Conservation (phyloP, 1,284 basidiomycete genomes). For the Takashimella tepidaria region DNA sequence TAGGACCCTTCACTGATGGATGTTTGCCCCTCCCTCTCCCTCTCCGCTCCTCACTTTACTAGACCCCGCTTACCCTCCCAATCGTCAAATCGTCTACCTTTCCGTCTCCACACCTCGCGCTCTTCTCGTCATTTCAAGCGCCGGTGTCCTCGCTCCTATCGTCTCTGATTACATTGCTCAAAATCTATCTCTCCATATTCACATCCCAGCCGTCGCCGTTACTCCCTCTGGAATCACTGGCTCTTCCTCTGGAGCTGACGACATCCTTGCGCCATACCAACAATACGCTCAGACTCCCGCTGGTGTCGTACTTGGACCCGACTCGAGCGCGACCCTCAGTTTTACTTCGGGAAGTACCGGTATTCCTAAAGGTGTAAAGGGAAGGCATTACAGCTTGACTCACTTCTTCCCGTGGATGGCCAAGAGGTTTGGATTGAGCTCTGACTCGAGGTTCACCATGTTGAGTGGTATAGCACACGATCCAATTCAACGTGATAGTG, state of each 20-base stretch:
- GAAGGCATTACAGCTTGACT: slow-evolving; percentile 91
- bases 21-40: neutral
- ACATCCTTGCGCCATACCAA: slow-evolving; percentile 51
- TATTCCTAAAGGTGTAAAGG: slow-evolving; percentile 95
- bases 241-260: slow-evolving; percentile 50
- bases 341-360: slow-evolving; percentile 98
- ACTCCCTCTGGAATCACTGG: slow-evolving; percentile 63
- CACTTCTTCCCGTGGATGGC: slow-evolving; percentile 99
- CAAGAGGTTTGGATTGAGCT: slow-evolving; percentile 70
- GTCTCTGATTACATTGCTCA: slow-evolving; percentile 80
- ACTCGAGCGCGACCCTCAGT: slow-evolving; percentile 88
- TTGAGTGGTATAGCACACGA: slow-evolving; percentile 98
- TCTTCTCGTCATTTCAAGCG: slow-evolving; percentile 84
- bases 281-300: slow-evolving; percentile 51
- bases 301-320: slow-evolving; percentile 81
- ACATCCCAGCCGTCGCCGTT: slow-evolving; percentile 85
- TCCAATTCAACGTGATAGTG: slow-evolving; percentile 97
- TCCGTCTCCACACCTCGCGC: slow-evolving; percentile 91
- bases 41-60: slow-evolving; percentile 1
- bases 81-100: slow-evolving; percentile 92
- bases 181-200: slow-evolving; percentile 82
- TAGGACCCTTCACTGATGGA: too few relatives aligned
- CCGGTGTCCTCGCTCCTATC: slow-evolving; percentile 71
- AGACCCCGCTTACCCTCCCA: slow-evolving; percentile 97
- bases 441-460: slow-evolving; percentile 91